Evolutionary conservation across 805 yeast species (phyloP).

Genomic region (Yamadazyma tumulicola): DNA sequence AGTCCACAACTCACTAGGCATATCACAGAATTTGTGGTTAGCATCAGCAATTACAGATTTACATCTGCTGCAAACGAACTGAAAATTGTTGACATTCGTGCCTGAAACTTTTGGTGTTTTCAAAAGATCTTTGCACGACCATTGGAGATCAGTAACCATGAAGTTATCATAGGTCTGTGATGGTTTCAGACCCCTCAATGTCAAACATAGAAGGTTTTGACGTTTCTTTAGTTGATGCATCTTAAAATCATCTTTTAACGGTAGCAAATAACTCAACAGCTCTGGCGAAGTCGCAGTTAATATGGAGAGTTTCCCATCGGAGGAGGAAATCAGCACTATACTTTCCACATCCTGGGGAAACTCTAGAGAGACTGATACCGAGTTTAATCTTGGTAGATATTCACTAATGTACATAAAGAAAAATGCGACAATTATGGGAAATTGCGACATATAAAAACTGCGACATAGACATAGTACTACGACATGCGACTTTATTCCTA

Average conservation of each 20-base stretch:
- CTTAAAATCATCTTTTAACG: slow-evolving; percentile 2
- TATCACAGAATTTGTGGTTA: slow-evolving; percentile 41
- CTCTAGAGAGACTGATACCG: slow-evolving; percentile 5
- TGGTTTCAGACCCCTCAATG: slow-evolving; percentile 1
- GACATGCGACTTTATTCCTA: too few relatives aligned
- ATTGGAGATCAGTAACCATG: slow-evolving; percentile 19
- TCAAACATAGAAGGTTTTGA: background rate
- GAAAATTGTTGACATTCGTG: slow-evolving; percentile 20
- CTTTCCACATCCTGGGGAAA: background rate
- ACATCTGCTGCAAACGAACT: slow-evolving; percentile 33
- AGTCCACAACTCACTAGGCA: slow-evolving; percentile 93
- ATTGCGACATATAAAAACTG: too few relatives aligned
- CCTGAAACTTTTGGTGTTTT: slow-evolving; percentile 29
- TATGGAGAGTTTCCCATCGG: too few relatives aligned
- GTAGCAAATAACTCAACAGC: too few relatives aligned
- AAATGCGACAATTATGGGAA: too few relatives aligned
- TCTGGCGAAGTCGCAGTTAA: too few relatives aligned
- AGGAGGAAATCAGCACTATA: background rate
- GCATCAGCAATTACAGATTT: slow-evolving; percentile 25
- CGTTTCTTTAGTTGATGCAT: slow-evolving; percentile 1
- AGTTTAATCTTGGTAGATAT: slow-evolving; percentile 21
- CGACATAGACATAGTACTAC: too few relatives aligned
- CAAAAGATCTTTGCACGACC: slow-evolving; percentile 44
- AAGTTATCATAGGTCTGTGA: slow-evolving; percentile 1
- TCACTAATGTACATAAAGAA: slow-evolving; percentile 20